A percentile compares a stretch with the other conserved stretches of the same genome.
These are phyloP conservation scores for Medicago arabica DNA, from an alignment of 306 rosid genomes.

Conservation along the genomic window DNA sequence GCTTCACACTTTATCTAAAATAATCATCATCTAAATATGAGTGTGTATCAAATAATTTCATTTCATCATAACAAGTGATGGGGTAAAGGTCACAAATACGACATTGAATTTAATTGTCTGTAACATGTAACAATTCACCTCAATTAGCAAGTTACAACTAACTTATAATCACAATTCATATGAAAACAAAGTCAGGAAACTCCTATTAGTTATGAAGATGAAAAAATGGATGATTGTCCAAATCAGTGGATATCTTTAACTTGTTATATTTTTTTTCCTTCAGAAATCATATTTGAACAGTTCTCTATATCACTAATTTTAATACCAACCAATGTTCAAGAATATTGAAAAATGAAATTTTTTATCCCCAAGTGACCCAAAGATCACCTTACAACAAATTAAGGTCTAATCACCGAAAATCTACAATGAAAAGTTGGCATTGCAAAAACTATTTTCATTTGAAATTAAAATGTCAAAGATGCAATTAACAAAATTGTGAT, in stretches of 20 bases:
- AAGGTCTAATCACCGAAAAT: not conserved
- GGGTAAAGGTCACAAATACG: slow-evolving; percentile 4
- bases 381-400: not conserved
- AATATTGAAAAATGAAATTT: too few species aligned
- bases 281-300: too few species aligned
- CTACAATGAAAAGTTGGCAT: not conserved
- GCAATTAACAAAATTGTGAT: too few species aligned
- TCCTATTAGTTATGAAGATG: too few species aligned
- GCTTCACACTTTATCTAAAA: slow-evolving; percentile 62
- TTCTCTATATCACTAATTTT: too few species aligned
- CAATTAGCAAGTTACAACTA: too few species aligned
- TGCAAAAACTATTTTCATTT: not conserved
- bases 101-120: not conserved
- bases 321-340: not conserved
- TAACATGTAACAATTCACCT: not conserved
- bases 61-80: slow-evolving; percentile 1
- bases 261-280: too few species aligned
- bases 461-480: too few species aligned
- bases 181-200: too few species aligned
- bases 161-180: too few species aligned
- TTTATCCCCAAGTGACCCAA: not conserved
- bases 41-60: slow-evolving; percentile 21
- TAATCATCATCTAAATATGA: slow-evolving; percentile 33
- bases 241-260: too few species aligned
- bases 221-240: too few species aligned